Percentiles rank a stretch among this genome's conserved stretches.
phyloP scores from a whole-genome alignment of 495 filamentous ascomycete genomes.

The Parachaetomium inaequale region DNA sequence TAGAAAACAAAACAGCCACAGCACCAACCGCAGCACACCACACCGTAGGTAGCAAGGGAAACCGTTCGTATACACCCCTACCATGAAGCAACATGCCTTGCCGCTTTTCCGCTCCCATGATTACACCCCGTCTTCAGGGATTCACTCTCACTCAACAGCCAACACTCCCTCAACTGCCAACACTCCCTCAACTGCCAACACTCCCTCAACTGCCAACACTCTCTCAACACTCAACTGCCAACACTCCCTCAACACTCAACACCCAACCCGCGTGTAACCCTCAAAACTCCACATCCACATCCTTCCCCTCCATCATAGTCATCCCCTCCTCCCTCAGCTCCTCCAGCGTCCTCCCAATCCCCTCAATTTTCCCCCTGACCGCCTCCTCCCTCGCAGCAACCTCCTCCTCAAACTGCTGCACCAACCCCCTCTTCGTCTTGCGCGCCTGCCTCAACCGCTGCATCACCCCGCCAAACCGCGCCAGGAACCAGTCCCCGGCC shows the following conservation, averaged over 20 bases:
- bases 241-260: background rate
- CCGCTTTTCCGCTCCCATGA: background rate
- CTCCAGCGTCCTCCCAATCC: slow-evolving; percentile 50
- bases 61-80: slow-evolving; percentile 6
- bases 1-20: slow-evolving; percentile 1
- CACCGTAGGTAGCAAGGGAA: background rate
- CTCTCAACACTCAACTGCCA: background rate
- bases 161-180: no score
- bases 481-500: slow-evolving; percentile 74
- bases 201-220: no score
- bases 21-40: background rate
- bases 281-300: slow-evolving; percentile 37
- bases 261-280: background rate
- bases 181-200: background rate
- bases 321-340: slow-evolving; percentile 54
- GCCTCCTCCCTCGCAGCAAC: slow-evolving; percentile 47
- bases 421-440: slow-evolving; percentile 60
- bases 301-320: slow-evolving; percentile 55
- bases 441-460: slow-evolving; percentile 60
- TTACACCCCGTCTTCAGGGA: background rate
- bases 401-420: slow-evolving; percentile 67
- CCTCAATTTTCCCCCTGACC: slow-evolving; percentile 52
- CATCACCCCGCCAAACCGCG: slow-evolving; percentile 62
- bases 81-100: slow-evolving; percentile 4
- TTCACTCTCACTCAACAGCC: background rate